Evolutionary conservation across 352 stramenopile species (phyloP).

Genomic region (Globisporangium cystogenes): DNA sequence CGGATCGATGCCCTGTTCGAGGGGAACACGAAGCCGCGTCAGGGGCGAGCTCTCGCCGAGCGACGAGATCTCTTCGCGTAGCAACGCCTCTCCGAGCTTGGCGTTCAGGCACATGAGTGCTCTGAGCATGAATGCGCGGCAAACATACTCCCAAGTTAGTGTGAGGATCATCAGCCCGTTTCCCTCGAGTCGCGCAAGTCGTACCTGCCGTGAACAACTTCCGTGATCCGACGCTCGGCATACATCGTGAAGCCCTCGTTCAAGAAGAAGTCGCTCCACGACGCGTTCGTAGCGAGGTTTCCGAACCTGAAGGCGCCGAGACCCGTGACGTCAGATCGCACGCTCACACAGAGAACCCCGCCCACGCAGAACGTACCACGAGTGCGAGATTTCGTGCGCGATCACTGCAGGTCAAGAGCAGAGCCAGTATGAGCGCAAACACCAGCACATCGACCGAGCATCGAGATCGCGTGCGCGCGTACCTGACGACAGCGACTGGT

Average conservation of each 20-base stretch:
- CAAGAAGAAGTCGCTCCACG: slow-evolving; percentile 86
- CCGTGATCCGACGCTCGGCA: slow-evolving; percentile 64
- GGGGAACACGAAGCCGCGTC: slow-evolving; percentile 58
- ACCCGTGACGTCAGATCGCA: neutral
- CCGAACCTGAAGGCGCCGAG: slow-evolving; percentile 40
- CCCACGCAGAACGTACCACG: slow-evolving; percentile 28
- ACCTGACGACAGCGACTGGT: slow-evolving; percentile 75
- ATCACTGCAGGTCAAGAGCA: slow-evolving; percentile 31
- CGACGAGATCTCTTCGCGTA: slow-evolving; percentile 64
- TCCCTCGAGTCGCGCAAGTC: slow-evolving; percentile 4
- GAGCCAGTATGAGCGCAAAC: neutral
- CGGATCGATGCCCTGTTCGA: slow-evolving; percentile 71
- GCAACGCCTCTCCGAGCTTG: slow-evolving; percentile 62
- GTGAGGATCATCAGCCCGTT: no score
- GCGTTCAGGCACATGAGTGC: slow-evolving; percentile 60
- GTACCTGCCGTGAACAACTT: slow-evolving; percentile 60
- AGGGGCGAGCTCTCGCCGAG: slow-evolving; percentile 65
- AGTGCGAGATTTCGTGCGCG: slow-evolving; percentile 82
- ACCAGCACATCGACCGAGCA: neutral
- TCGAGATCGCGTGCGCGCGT: no score
- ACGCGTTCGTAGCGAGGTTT: slow-evolving; percentile 79
- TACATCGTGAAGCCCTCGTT: slow-evolving; percentile 91
- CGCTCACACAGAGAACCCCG: neutral
- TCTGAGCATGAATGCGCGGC: slow-evolving; percentile 12
- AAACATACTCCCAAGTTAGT: neutral